phyloP scores from a whole-genome alignment of 169 alveolate species.

The Plasmodium relictum region DNA sequence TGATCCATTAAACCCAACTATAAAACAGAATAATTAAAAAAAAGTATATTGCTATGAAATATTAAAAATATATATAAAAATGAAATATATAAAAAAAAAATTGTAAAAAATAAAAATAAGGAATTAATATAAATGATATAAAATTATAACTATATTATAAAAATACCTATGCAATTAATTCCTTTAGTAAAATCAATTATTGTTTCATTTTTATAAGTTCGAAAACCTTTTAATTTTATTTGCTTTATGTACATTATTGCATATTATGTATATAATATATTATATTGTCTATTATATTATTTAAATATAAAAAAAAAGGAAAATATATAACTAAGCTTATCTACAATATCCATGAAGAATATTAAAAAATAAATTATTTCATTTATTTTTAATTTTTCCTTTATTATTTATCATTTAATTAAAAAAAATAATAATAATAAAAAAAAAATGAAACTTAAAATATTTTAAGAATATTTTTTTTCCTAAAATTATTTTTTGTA shows the following conservation, averaged over 20 bases:
- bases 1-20: slow-evolving; percentile 76
- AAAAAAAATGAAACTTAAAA: slow-evolving; percentile 1
- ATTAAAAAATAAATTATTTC: slow-evolving; percentile 1
- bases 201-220: slow-evolving; percentile 89
- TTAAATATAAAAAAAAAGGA: not conserved
- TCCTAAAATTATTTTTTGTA: no score
- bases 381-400: slow-evolving; percentile 1
- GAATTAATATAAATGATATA: not conserved
- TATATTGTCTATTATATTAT: no score
- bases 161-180: slow-evolving; percentile 85
- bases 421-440: no score
- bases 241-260: slow-evolving; percentile 87
- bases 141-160: not conserved
- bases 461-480: no score
- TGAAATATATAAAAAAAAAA: not conserved
- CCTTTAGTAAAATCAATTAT: slow-evolving; percentile 86
- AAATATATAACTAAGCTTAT: not conserved
- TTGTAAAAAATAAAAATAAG: not conserved
- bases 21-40: slow-evolving; percentile 1
- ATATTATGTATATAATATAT: no score
- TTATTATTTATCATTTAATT: slow-evolving; percentile 3
- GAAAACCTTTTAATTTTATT: slow-evolving; percentile 88
- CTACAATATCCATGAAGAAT: slow-evolving; percentile 10
- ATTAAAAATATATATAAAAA: not conserved
- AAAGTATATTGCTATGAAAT: not conserved